phyloP scores from a whole-genome alignment of 345 rosid genomes.

The Noccaea caerulescens region DNA sequence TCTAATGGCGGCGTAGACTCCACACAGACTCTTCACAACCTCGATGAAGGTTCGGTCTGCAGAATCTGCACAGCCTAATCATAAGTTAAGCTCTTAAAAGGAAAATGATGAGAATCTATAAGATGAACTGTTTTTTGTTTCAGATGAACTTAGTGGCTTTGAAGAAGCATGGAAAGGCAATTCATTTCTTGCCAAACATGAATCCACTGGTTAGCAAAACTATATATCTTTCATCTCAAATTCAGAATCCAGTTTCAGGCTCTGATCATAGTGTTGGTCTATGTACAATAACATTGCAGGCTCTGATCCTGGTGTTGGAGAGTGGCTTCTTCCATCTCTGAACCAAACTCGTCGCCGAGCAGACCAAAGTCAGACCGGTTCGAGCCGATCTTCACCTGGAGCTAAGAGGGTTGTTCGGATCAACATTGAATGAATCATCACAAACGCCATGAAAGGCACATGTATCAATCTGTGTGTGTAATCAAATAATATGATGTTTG shows the following conservation, averaged over 20 bases:
- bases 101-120: not conserved
- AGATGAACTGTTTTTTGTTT: slow-evolving; percentile 15
- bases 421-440: slow-evolving; percentile 62
- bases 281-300: slow-evolving; percentile 28
- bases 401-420: slow-evolving; percentile 71
- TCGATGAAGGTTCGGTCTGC: slow-evolving; percentile 66
- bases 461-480: not conserved
- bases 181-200: slow-evolving; percentile 43
- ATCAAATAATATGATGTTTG: slow-evolving; percentile 2
- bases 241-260: not conserved
- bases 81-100: not conserved
- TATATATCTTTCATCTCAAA: slow-evolving; percentile 19
- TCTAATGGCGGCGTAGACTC: slow-evolving; percentile 80
- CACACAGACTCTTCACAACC: slow-evolving; percentile 71
- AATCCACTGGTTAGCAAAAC: slow-evolving; percentile 37
- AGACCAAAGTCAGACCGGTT: slow-evolving; percentile 21
- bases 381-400: slow-evolving; percentile 33
- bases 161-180: slow-evolving; percentile 70
- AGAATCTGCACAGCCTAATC: not conserved
- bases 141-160: slow-evolving; percentile 70
- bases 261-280: too few species aligned
- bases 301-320: slow-evolving; percentile 42
- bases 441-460: not conserved
- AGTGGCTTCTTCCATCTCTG: slow-evolving; percentile 52
- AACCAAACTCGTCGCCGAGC: slow-evolving; percentile 15